Base-by-base conservation (phyloP, 805 yeast species). In the Kuraishia borneana region DNA sequence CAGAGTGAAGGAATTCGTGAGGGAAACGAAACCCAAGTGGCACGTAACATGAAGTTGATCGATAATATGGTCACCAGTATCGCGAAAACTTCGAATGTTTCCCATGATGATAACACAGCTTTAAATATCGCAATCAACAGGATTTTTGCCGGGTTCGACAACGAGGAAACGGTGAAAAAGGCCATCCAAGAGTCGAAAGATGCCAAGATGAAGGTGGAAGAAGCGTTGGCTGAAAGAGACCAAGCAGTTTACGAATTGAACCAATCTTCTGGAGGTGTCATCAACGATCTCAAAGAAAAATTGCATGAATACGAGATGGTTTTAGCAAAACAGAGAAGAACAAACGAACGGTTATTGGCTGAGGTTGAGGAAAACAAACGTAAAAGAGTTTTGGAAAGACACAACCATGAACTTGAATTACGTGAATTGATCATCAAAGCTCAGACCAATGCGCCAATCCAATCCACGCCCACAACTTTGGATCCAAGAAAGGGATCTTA, bases 131-230 rank as follows among this genome's bases (percentile, higher is more conserved):
- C 94, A 2, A 76, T 88, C 23, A 85, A 83, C 46, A 64, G 75
- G 36, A 60, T 89, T 31, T 64, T 74, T 38, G 76, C 84, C 29
- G 68, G 82, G 19, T 64, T 88, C 48, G 76, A 77, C 43, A 83
- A 95, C 0, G 96, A 89, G 51, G 94, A 84, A 35, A 77, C 79
- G 56, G 94, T 94, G 9, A 65, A 76, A 34, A 67, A 81, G 39
- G 94, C 95, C 50, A 62, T 42, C 43, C 55, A 38, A 52, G 70
- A 65, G 39, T 56, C 58, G n/a, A 61, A 56, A 32, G 60, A 52
- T 17, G 62, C 58, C 23, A 57, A 58, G 38, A 58, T 52, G 36
- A 45, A 53, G 12, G 62, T 60, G 6, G 59, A 55, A 13, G 58
- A 55, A 43, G 66, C 69, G 3, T 60, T 58, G 31, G 70, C 70